A percentile compares a stretch with the other conserved stretches of the same genome.
phyloP scores from a whole-genome alignment of 2,329 filamentous ascomycete species.

The Colletotrichum tropicale region DNA sequence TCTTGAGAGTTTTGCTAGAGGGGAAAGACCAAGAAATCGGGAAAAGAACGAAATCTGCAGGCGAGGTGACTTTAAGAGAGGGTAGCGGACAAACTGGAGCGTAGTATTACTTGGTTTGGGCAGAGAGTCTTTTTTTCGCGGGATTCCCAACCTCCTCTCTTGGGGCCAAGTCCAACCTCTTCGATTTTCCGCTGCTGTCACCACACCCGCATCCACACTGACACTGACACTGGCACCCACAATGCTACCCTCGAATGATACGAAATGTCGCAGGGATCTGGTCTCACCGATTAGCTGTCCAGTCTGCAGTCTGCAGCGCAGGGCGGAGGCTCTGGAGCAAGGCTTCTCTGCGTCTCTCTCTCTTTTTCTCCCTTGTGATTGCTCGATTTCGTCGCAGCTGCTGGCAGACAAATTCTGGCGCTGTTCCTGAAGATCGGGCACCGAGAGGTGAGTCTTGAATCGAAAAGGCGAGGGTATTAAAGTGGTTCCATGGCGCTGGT shows the following conservation, averaged over 20 bases:
- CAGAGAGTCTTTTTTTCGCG: constrained; percentile 10
- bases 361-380: not conserved
- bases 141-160: constrained; percentile 19
- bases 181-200: constrained; percentile 14
- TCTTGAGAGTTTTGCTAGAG: not conserved
- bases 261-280: constrained; percentile 14
- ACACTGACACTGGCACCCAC: constrained; percentile 10
- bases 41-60: constrained; percentile 7
- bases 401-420: not conserved
- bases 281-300: not conserved
- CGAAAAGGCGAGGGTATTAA: not conserved
- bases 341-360: not conserved
- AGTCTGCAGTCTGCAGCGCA: not conserved
- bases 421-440: constrained; percentile 19
- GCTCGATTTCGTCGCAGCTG: not conserved
- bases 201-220: constrained; percentile 8
- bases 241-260: constrained; percentile 13
- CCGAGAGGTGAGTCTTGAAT: not conserved
- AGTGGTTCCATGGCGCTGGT: not conserved
- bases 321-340: not conserved
- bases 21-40: constrained; percentile 5
- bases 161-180: constrained; percentile 16
- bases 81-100: not conserved
- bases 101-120: constrained; percentile 14
- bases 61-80: constrained; percentile 16